Percentiles rank a stretch among this genome's conserved stretches.
These are phyloP conservation scores for Euclidium syriacum DNA, from an alignment of 345 rosid genomes.

Conservation along the genomic window DNA sequence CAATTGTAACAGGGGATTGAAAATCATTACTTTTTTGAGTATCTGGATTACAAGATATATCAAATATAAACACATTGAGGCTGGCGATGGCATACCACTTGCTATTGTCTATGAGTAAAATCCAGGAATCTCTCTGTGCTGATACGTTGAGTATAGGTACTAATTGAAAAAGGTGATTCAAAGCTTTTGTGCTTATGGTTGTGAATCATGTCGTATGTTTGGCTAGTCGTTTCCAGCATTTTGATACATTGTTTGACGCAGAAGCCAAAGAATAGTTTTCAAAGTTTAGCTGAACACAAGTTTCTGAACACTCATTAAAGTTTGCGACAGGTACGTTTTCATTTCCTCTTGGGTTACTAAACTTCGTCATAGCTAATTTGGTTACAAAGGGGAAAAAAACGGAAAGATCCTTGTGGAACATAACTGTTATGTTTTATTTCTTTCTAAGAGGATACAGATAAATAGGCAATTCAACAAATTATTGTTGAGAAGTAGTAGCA, in stretches of 20 bases:
- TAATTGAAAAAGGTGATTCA: neutral
- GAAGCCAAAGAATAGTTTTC: neutral
- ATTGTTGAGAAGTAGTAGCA: neutral
- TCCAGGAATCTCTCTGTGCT: neutral
- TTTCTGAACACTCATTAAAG: neutral
- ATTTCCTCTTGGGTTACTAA: neutral
- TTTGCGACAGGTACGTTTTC: neutral
- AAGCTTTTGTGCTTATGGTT: conserved; percentile 19
- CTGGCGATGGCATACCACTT: neutral
- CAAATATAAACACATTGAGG: neutral
- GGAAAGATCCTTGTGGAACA: neutral
- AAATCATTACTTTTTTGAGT: neutral
- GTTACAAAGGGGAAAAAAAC: neutral
- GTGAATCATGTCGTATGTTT: conserved; percentile 50
- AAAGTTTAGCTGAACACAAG: neutral
- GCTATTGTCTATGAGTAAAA: neutral
- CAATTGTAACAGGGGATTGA: too few relatives aligned
- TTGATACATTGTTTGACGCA: conserved; percentile 43
- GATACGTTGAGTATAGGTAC: neutral
- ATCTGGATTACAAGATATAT: too few relatives aligned
- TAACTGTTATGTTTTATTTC: neutral
- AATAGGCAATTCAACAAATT: neutral
- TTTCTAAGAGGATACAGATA: too few relatives aligned
- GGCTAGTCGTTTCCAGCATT: conserved; percentile 69
- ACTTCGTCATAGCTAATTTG: neutral